Evolutionary conservation across 768 basidiomycete genomes (phyloP).

Genomic region (Mycena pura): DNA sequence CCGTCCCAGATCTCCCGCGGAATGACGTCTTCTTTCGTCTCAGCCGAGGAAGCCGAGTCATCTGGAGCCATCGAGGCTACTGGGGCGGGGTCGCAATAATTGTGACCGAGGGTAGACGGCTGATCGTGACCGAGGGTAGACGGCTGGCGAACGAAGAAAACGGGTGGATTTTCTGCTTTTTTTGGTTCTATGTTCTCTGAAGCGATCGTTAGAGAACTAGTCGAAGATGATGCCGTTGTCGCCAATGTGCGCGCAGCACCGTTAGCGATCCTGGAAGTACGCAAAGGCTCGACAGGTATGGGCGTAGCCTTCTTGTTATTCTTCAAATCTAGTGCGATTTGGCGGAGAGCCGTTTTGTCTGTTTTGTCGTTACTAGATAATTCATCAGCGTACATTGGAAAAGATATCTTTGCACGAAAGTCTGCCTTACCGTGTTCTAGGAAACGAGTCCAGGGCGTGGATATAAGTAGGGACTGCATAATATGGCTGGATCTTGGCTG

Average conservation of each 20-base stretch:
- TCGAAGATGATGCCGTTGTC: slow-evolving; percentile 14
- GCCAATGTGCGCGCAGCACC: background rate
- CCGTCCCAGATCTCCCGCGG: slow-evolving; percentile 55
- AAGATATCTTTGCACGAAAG: background rate
- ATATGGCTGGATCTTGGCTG: slow-evolving; percentile 61
- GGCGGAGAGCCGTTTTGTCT: slow-evolving; percentile 53
- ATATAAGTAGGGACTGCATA: slow-evolving; percentile 63
- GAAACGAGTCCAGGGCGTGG: slow-evolving; percentile 52
- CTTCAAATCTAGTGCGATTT: slow-evolving; percentile 38
- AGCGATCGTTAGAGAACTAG: slow-evolving; percentile 19
- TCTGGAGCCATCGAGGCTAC: background rate
- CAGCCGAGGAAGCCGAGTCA: slow-evolving; percentile 26
- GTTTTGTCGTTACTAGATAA: slow-evolving; percentile 54
- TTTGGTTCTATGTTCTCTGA: background rate
- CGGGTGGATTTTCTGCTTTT: slow-evolving; percentile 9
- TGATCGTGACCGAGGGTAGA: background rate
- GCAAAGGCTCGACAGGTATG: slow-evolving; percentile 17
- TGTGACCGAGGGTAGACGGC: background rate
- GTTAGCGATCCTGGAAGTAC: slow-evolving; percentile 17
- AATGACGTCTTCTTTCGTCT: slow-evolving; percentile 36
- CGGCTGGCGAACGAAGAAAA: slow-evolving; percentile 13
- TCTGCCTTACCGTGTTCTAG: slow-evolving; percentile 55
- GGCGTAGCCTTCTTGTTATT: slow-evolving; percentile 9
- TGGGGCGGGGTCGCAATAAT: no score
- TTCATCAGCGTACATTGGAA: slow-evolving; percentile 9